These are phyloP conservation scores for Flaveria brownii DNA, from an alignment of 129 eudicot species.

Conservation along the genomic window DNA sequence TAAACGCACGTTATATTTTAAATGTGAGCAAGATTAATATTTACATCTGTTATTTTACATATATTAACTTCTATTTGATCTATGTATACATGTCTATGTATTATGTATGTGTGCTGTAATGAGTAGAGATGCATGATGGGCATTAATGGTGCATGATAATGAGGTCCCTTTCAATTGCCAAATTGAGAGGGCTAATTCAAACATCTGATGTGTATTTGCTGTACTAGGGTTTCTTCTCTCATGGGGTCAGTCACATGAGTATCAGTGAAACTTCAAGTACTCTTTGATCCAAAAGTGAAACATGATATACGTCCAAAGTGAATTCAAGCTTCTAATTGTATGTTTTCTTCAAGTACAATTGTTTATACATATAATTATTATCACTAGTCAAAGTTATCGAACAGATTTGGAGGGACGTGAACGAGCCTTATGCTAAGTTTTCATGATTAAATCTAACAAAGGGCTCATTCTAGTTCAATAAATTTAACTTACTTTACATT, in stretches of 20 bases:
- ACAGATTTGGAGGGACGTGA: not conserved
- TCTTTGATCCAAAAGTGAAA: constrained; percentile 16
- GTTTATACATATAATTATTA: not conserved
- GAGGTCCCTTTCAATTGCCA: constrained; percentile 50
- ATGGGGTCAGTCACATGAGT: constrained; percentile 40
- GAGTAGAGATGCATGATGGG: constrained; percentile 38
- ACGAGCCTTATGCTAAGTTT: not conserved
- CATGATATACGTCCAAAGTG: constrained; percentile 16
- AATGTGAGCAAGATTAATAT: not conserved
- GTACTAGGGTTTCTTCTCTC: constrained; percentile 43
- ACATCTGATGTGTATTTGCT: constrained; percentile 30
- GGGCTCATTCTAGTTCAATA: not conserved
- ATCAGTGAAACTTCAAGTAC: constrained; percentile 26
- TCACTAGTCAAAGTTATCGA: constrained; percentile 10
- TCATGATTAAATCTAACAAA: not conserved
- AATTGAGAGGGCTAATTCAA: constrained; percentile 35
- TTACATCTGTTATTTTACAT: not conserved
- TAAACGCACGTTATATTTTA: not conserved
- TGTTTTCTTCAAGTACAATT: not conserved
- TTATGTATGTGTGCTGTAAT: not conserved
- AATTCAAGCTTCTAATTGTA: constrained; percentile 21
- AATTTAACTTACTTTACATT: not conserved
- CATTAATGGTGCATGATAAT: constrained; percentile 29
- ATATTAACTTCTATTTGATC: not conserved
- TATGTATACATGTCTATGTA: not conserved